Conservation (phyloP, 208 protist genomes). For the Entamoeba histolytica region DNA sequence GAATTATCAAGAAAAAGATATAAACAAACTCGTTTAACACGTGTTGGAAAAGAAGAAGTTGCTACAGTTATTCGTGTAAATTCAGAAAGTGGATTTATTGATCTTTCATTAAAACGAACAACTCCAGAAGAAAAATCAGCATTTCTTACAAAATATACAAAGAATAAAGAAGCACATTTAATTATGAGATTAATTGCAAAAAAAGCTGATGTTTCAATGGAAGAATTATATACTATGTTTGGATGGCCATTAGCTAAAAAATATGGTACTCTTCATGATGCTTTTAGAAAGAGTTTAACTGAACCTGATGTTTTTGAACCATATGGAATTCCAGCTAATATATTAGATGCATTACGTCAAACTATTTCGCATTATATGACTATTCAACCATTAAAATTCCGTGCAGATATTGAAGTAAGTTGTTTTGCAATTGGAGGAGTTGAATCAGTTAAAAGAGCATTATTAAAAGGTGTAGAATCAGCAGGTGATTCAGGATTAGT, state of each 20-base stretch:
- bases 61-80: conserved; percentile 10
- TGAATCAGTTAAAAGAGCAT: conserved; percentile 8
- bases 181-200: not conserved
- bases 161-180: not conserved
- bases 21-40: not conserved
- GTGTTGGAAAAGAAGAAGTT: conserved; percentile 8
- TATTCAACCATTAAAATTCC: not conserved
- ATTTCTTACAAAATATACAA: not conserved
- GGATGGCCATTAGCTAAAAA: conserved; percentile 8
- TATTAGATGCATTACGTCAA: not conserved
- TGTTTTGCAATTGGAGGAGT: conserved; percentile 1
- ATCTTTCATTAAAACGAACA: conserved; percentile 8
- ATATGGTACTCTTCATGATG: conserved; percentile 7
- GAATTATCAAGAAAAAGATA: not conserved
- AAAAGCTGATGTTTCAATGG: not conserved
- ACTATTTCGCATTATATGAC: not conserved
- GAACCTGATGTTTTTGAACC: not conserved
- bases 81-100: conserved; percentile 17
- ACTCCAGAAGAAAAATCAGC: not conserved
- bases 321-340: not conserved
- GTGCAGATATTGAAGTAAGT: conserved; percentile 4
- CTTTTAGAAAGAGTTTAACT: not conserved
- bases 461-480: not conserved
- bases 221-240: not conserved
- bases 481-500: not conserved